Percentiles rank a stretch among this genome's conserved stretches.
Evolutionary conservation across 169 alveolate genomes (phyloP).

Genomic region (Fabrea salina): DNA sequence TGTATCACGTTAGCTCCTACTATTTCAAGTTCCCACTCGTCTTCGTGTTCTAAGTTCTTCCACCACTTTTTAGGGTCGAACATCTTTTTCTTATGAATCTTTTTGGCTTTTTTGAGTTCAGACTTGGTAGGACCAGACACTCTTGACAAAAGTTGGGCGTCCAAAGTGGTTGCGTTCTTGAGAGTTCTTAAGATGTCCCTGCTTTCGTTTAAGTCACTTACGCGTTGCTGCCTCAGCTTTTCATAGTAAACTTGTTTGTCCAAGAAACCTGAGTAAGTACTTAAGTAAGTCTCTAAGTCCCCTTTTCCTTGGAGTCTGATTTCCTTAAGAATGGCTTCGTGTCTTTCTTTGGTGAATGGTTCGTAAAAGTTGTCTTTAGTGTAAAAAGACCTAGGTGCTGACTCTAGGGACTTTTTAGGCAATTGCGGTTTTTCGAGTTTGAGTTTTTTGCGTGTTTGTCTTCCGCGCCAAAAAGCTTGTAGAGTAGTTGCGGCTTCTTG

Average conservation of each 20-base stretch:
- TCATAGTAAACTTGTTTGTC: constrained; percentile 1
- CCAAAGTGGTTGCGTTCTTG: neutral
- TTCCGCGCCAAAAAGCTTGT: constrained; percentile 25
- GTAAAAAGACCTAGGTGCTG: too few relatives aligned
- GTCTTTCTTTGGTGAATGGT: neutral
- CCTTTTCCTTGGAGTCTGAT: constrained; percentile 25
- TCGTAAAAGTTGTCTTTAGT: constrained; percentile 1
- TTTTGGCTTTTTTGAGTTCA: constrained; percentile 2
- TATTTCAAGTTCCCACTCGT: neutral
- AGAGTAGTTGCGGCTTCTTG: neutral
- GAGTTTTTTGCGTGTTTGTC: neutral
- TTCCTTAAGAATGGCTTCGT: neutral
- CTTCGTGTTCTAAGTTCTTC: neutral
- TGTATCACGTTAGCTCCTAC: neutral
- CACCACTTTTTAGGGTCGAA: constrained; percentile 22
- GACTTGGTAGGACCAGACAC: neutral
- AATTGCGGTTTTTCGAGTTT: neutral
- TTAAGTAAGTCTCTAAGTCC: constrained; percentile 3
- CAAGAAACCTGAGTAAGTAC: neutral
- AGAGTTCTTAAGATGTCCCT: neutral
- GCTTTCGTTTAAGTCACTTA: neutral
- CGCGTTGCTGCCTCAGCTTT: neutral
- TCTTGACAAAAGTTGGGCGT: neutral
- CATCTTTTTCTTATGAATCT: constrained; percentile 23
- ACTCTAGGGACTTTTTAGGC: neutral